Conservation (phyloP, 139 green algal genomes). For the Pseudopediastrum boryanum region DNA sequence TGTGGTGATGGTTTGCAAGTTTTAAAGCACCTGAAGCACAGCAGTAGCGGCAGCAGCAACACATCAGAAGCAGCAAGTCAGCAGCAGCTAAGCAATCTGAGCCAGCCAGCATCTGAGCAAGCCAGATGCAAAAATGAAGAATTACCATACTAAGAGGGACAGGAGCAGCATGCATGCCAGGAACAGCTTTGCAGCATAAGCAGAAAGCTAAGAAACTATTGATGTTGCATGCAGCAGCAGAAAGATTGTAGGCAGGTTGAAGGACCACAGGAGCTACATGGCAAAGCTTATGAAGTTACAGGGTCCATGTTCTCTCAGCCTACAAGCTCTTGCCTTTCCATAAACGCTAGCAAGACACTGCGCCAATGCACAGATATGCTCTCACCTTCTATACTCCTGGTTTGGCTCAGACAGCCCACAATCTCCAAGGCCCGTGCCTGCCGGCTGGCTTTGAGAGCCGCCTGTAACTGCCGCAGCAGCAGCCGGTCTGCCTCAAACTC, state of each 20-base stretch:
- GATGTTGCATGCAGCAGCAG: no score
- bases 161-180: neutral
- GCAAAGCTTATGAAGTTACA: no score
- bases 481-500: slow-evolving; percentile 37
- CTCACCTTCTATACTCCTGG: slow-evolving; percentile 29
- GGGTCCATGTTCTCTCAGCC: no score
- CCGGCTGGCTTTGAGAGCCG: slow-evolving; percentile 44
- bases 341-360: no score
- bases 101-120: neutral
- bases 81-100: neutral
- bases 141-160: neutral
- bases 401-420: slow-evolving; percentile 47
- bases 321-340: neutral
- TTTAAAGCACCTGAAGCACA: slow-evolving; percentile 55
- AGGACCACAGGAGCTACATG: no score
- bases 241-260: no score
- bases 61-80: neutral
- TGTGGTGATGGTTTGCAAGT: slow-evolving; percentile 59
- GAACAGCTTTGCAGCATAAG: neutral
- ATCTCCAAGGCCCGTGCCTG: slow-evolving; percentile 59
- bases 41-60: slow-evolving; percentile 13
- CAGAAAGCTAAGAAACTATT: no score
- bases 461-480: slow-evolving; percentile 48
- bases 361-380: no score
- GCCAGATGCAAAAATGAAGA: neutral